Percentiles rank a stretch among this genome's conserved stretches.
Conservation (phyloP, 2,329 filamentous ascomycete genomes). For the Fusarium staphyleae region DNA sequence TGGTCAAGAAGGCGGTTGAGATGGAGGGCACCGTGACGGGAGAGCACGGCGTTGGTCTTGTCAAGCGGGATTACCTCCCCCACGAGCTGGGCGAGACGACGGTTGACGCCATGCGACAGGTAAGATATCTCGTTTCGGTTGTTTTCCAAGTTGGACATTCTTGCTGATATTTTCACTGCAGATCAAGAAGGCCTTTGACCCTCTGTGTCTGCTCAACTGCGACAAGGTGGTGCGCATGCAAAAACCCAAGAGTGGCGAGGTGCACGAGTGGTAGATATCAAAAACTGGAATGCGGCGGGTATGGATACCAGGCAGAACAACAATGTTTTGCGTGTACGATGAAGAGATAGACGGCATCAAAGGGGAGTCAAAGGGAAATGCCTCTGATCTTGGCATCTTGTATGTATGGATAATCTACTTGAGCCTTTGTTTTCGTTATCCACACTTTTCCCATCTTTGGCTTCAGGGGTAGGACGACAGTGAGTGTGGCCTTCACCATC, state of each 20-base stretch:
- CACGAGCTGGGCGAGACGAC: constrained; percentile 78
- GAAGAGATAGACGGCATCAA: constrained; percentile 19
- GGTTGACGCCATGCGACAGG: constrained; percentile 84
- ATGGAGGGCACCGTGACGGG: constrained; percentile 88
- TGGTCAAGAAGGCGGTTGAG: constrained; percentile 86
- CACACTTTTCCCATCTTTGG: not conserved
- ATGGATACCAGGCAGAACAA: constrained; percentile 23
- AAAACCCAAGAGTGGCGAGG: constrained; percentile 52
- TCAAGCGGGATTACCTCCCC: constrained; percentile 83
- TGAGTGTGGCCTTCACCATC: too few species aligned
- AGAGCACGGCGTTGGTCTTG: constrained; percentile 83
- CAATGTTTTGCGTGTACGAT: constrained; percentile 29
- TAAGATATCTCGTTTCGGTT: constrained; percentile 48
- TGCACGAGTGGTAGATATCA: constrained; percentile 52
- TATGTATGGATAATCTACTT: constrained; percentile 12
- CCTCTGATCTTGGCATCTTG: constrained; percentile 8
- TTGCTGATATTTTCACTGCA: constrained; percentile 43
- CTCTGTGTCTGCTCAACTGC: constrained; percentile 72
- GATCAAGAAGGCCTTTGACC: constrained; percentile 84
- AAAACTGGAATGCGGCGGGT: not conserved
- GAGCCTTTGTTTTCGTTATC: not conserved
- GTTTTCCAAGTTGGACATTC: not conserved
- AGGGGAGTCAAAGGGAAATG: not conserved
- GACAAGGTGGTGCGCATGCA: constrained; percentile 73
- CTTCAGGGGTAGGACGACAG: too few species aligned